phyloP scores from a whole-genome alignment of 169 alveolate species.

The Cryptosporidium bovis region DNA sequence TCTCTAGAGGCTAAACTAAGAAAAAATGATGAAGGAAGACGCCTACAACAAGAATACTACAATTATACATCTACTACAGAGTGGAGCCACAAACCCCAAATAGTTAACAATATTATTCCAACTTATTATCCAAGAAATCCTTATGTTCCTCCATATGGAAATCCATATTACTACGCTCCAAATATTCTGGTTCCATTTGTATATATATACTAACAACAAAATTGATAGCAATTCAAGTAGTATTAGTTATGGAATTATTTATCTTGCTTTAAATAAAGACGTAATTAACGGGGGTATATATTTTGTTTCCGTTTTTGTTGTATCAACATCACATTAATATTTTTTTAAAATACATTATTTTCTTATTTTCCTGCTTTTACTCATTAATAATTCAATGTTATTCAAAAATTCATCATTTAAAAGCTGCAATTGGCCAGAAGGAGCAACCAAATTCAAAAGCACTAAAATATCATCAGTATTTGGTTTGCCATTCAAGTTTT shows the following conservation, averaged over 20 bases:
- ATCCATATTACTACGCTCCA: slow-evolving; percentile 73
- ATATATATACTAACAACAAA: slow-evolving; percentile 35
- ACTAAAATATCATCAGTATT: slow-evolving; percentile 29
- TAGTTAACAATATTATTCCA: slow-evolving; percentile 50
- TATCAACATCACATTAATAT: background rate
- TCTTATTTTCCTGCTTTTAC: background rate
- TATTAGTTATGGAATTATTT: background rate
- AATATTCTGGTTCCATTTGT: slow-evolving; percentile 64
- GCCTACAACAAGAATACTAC: slow-evolving; percentile 43
- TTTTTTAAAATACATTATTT: background rate
- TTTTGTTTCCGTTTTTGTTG: background rate
- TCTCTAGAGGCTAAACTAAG: slow-evolving; percentile 13
- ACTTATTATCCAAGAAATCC: slow-evolving; percentile 73
- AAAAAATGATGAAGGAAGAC: slow-evolving; percentile 12
- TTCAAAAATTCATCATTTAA: slow-evolving; percentile 34
- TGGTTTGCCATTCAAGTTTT: background rate
- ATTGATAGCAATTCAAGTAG: background rate
- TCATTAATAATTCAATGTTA: slow-evolving; percentile 36
- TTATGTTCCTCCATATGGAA: slow-evolving; percentile 71
- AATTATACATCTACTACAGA: slow-evolving; percentile 67
- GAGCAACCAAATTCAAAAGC: slow-evolving; percentile 56
- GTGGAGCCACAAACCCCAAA: slow-evolving; percentile 64
- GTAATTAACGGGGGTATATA: too few species aligned
- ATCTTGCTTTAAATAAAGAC: background rate
- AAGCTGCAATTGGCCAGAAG: slow-evolving; percentile 60